Evolutionary conservation across 495 filamentous ascomycete genomes (phyloP).

Genomic region (Niebla homalea): DNA sequence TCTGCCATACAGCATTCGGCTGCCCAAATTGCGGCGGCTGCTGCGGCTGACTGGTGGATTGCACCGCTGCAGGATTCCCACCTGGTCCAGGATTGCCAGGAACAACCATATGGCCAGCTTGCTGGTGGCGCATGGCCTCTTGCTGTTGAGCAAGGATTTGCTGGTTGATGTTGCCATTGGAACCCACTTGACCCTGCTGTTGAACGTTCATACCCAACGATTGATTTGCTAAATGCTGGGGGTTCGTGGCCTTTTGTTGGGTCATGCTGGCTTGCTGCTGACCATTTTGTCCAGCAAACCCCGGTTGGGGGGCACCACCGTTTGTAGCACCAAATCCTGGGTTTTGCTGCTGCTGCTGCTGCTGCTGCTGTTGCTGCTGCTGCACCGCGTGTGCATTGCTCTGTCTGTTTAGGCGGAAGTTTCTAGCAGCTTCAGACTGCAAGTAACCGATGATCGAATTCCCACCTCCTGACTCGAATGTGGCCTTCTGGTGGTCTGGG

Average conservation of each 20-base stretch:
- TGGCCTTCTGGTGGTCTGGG: background rate
- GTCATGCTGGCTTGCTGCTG: background rate
- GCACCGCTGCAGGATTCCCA: conserved; percentile 31
- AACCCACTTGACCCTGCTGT: background rate
- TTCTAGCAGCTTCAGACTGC: background rate
- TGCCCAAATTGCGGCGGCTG: conserved; percentile 25
- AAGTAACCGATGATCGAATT: conserved; percentile 1
- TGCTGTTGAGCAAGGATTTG: conserved; percentile 44
- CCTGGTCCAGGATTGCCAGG: conserved; percentile 34
- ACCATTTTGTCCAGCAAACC: background rate
- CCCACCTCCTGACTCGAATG: conserved; percentile 1
- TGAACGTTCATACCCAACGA: background rate
- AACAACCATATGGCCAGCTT: conserved; percentile 52
- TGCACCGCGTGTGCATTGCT: background rate
- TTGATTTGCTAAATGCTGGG: background rate
- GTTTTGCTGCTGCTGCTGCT: background rate
- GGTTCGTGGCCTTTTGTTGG: background rate
- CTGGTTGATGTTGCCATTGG: background rate
- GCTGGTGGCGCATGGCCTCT: conserved; percentile 47
- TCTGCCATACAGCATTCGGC: conserved; percentile 22
- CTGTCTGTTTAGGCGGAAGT: background rate
- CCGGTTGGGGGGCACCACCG: background rate
- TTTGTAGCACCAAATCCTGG: background rate
- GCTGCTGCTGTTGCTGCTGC: background rate
- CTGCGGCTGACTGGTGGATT: conserved; percentile 3